Evolutionary conservation across 306 rosid genomes (phyloP), one percentile per base, ranked within the genome.

Genomic region (Astragalus glycyphyllos): DNA sequence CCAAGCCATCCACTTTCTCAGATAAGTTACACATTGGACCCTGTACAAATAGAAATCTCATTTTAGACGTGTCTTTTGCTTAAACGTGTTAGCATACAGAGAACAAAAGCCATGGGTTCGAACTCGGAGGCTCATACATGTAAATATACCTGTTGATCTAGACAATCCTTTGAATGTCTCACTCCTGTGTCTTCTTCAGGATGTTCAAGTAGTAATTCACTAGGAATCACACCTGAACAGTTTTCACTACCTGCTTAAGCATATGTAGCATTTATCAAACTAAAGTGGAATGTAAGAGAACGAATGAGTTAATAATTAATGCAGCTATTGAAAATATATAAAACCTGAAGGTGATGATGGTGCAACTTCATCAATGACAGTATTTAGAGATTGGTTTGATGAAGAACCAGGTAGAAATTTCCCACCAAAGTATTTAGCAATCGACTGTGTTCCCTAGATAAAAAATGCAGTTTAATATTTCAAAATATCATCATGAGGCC

Each of bases 401-500:
- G 85, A 79, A 12, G 86, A 62, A 78, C 74, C 10, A 45, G 83
- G 74, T 16, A 73, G 72, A 72, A 56, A n/a, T 57, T 62, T 75
- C 77, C 90, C 88, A 58, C 84, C 79, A 47, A 94, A 89, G 86
- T 90, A 94, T 77, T 90, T 88, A 75, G 44, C 84, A 80, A 94
- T 94, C 41, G 97, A 84, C 80, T 81, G 82, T 26, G 89, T 90
- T 67, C 97, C 97, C 98, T 94, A 73, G 67, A 58, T 57, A 76
- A 14, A 20, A 60, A 78, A 76, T 60, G 70, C 66, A 68, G 74
- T 68, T 72, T 42, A 50, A 66, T 71, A 72, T 26, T 48, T 49
- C 13, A 54, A 54, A 62, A 46, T 40, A 60, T 11, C 26, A 79
- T 62, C 37, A 64, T 23, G 58, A 5, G 71, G 70, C 26, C 63